A percentile compares a stretch with the other conserved stretches of the same genome.
Conservation (phyloP, 345 rosid genomes). For the Schrenkiella parvula region DNA sequence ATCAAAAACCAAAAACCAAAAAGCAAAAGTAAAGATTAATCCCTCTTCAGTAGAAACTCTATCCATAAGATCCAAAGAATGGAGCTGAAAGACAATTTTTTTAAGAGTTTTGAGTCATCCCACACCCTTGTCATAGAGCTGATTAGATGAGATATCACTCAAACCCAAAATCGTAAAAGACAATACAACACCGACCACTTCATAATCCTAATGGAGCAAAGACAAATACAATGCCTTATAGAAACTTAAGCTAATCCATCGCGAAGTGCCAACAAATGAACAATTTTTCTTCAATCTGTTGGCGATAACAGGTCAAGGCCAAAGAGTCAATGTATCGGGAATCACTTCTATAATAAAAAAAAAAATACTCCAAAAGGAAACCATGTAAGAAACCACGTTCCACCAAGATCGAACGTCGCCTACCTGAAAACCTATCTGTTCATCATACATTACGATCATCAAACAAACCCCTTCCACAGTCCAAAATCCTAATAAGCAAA, state of each 20-base stretch:
- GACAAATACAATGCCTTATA: background rate
- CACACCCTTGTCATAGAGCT: background rate
- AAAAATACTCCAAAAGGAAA: background rate
- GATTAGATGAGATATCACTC: background rate
- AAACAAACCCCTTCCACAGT: background rate
- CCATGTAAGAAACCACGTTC: background rate
- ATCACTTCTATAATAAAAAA: background rate
- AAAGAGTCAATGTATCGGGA: background rate
- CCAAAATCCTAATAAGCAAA: slow-evolving; percentile 7
- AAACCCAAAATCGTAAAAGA: background rate
- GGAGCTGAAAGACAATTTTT: background rate
- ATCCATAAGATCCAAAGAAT: background rate
- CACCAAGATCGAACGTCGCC: background rate
- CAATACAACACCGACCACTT: background rate
- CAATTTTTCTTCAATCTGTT: background rate
- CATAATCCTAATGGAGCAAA: background rate
- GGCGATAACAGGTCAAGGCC: background rate
- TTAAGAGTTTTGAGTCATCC: background rate
- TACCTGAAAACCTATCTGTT: background rate
- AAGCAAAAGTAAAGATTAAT: background rate
- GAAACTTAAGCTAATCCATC: background rate
- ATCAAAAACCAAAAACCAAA: slow-evolving; percentile 5
- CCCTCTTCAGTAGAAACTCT: background rate
- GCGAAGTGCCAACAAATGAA: background rate
- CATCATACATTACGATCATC: slow-evolving; percentile 15